Evolutionary conservation across 2,329 filamentous ascomycete genomes (phyloP), one percentile per base, ranked within the genome.

Genomic region (Talaromyces sp.): DNA sequence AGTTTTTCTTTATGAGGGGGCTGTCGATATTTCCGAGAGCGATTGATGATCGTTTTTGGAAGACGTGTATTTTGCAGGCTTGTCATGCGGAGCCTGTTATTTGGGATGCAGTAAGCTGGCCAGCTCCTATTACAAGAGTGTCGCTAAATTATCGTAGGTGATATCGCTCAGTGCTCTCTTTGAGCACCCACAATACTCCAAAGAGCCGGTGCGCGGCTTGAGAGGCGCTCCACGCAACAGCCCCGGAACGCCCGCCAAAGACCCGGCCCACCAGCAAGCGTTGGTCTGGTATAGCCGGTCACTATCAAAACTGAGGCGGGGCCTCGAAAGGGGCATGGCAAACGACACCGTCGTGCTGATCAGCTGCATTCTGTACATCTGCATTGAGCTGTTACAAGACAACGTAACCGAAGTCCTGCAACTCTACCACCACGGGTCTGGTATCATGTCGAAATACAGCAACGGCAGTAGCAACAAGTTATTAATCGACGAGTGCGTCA

Each of bases 91-190:
- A 76, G 56, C 69, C 73, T 4, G 72, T 73, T 4, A 72, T 77
- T 2, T 76, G 75, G 73, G 72, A 77, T 67, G 71, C 74, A 17
- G 71, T 76, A 22, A 47, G 42, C 71, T 74, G 32, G 66, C 73
- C 4, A 70, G 3, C 7, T 44, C 17, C 4, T 2, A 22, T 9
- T 15, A 22, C 10, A 47, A 15, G 19, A n/a, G n/a, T 47, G 3
- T 17, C 15, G 11, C 7, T 22, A 8, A 47, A 2, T 44, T 10
- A 11, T 13, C 22, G 10, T 7, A 47, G 42, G 42, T 47, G 17
- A 47, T 47, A 22, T 47, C 44, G 44, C 44, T 76, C n/a, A 74
- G 74, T 59, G 66, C 71, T 11, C 62, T 77, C 7, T 74, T 72
- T 49, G 75, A 77, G 30, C 63, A 59, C 55, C 66, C 69, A 10